Base-by-base conservation (phyloP, 352 stramenopile genomes). In the Thalassiosira hispida region DNA sequence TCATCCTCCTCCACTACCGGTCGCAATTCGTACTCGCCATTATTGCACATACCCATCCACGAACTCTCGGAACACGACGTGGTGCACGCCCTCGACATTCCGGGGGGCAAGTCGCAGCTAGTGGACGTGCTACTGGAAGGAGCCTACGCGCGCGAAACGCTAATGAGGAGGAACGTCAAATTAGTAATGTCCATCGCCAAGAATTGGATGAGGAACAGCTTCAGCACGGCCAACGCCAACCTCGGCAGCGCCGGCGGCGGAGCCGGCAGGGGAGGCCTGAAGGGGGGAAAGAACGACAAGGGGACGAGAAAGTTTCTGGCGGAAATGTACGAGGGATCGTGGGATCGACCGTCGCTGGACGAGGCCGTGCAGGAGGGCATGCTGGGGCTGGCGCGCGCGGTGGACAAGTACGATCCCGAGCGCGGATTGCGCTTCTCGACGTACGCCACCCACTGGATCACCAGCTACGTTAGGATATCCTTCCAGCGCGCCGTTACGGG, bases 401-500 rank as follows among this genome's bases (percentile, higher is more conserved):
- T 90, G 0, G 92, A 96, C 66, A 93, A 92, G 53, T 96, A 90
- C 59, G 89, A 96, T 75, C 90, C 91, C 1, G 81, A 89, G 47
- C 44, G 81, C 9, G 91, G 91, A 22, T 90, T 95, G 27, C 87
- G 91, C 53, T 95, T 96, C 65, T 87, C 68, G 27, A 96, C 93
- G 0, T 96, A 96, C 73, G 90, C 93, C 0, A 95, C 92, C 0
- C 92, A 91, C 77, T 96, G 92, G 91, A 89, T 96, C 23, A 92
- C 90, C 0, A 86, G 77, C 59, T 90, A 86, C 29, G 70, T 93
- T 0, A 73, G 88, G 7, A 40, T 79, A 2, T 88, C 79, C 55
- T 91, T 90, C 55, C 74, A 90, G 27, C 42, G 51, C 1, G 77
- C 81, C 11, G 73, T 81, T 0, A 91, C 77, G 0, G 79, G 79